phyloP scores from a whole-genome alignment of 768 basidiomycete species.

The Mycena capillaripes region DNA sequence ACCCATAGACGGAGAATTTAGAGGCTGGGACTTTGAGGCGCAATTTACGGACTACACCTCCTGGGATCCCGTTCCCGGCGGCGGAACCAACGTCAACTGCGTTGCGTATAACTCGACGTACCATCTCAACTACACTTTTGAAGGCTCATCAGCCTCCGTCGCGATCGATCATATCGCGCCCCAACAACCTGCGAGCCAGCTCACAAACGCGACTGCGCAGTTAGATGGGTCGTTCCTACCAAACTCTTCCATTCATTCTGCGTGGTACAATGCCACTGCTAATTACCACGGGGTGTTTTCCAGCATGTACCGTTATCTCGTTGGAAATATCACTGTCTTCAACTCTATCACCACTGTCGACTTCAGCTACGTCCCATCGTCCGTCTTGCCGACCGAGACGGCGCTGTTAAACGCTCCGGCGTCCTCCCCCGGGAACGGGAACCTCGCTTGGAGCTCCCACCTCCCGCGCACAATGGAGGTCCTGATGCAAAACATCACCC shows the following conservation, averaged over 20 bases:
- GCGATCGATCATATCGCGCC: background rate
- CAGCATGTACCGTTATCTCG: background rate
- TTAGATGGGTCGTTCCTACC: background rate
- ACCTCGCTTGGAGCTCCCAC: background rate
- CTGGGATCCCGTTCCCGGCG: background rate
- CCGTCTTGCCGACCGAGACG: too few relatives aligned
- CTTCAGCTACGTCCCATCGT: too few relatives aligned
- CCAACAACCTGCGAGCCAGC: background rate
- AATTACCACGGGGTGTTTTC: conserved; percentile 1
- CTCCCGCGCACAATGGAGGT: conserved; percentile 2
- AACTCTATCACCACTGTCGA: too few relatives aligned
- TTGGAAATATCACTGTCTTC: conserved; percentile 2
- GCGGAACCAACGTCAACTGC: conserved; percentile 1
- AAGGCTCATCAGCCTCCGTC: background rate
- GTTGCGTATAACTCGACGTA: conserved; percentile 24
- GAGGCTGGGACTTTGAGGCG: conserved; percentile 10
- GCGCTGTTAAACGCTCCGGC: too few relatives aligned
- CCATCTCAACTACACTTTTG: conserved; percentile 19
- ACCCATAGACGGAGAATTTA: background rate
- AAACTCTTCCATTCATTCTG: background rate
- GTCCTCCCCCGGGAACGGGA: too few relatives aligned
- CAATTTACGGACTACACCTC: background rate
- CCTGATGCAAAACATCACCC: conserved; percentile 16
- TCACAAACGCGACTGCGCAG: background rate
- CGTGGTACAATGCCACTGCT: conserved; percentile 2